Evolutionary conservation across 2,329 filamentous ascomycete species (phyloP).

Genomic region (Colletotrichum somersetense): DNA sequence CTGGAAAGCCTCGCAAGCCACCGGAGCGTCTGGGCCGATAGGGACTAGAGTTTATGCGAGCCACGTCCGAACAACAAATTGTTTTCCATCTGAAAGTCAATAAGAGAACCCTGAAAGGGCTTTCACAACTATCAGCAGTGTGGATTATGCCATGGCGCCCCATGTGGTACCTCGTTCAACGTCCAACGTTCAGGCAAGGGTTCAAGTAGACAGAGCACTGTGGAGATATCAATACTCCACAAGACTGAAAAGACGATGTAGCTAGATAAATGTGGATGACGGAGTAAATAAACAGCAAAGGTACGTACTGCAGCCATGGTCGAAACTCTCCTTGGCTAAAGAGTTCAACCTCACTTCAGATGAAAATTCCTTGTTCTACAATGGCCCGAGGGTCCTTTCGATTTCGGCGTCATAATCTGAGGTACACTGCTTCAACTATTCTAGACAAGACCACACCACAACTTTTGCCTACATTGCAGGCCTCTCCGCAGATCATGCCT

Average conservation of each 20-base stretch:
- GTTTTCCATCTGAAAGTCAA: not conserved
- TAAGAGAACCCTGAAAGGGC: not conserved
- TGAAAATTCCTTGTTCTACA: accelerated
- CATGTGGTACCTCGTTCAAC: too few species aligned
- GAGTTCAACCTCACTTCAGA: not conserved
- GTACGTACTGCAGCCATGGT: not conserved
- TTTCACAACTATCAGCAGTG: not conserved
- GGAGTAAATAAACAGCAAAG: not conserved
- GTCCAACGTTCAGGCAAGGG: not conserved
- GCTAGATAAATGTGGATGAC: not conserved
- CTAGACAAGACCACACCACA: not conserved
- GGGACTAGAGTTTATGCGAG: not conserved
- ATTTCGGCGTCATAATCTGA: not conserved
- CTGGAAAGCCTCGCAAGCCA: slow-evolving; percentile 8
- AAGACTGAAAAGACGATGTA: too few species aligned
- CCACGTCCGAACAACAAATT: not conserved
- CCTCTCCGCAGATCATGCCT: not conserved
- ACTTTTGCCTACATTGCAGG: not conserved
- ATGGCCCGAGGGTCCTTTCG: not conserved
- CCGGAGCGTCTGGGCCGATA: not conserved
- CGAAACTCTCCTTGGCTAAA: not conserved
- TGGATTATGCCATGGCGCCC: not conserved
- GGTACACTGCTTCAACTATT: not conserved
- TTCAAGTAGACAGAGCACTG: not conserved
- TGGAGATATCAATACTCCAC: too few species aligned